phyloP scores from a whole-genome alignment of 2,329 filamentous ascomycete species.

The Aquanectria penicillioides region DNA sequence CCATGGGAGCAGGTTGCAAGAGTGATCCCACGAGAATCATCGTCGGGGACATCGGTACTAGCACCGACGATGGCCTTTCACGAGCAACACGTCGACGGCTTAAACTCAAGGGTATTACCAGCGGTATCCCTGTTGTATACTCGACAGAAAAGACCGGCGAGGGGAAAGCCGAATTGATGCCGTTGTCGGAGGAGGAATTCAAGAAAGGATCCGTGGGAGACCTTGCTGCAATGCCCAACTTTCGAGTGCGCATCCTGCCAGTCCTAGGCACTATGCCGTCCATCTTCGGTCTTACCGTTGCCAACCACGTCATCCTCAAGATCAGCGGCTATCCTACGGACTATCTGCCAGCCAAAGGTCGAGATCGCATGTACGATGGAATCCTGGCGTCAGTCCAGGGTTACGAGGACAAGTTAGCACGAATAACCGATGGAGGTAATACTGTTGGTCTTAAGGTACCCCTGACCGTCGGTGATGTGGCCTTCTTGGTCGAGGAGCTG shows the following conservation, averaged over 20 bases:
- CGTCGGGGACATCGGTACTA: slow-evolving; percentile 89
- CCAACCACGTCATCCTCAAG: slow-evolving; percentile 90
- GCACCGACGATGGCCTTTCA: slow-evolving; percentile 89
- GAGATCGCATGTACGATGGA: slow-evolving; percentile 92
- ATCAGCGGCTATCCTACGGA: slow-evolving; percentile 87
- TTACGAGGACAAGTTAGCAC: slow-evolving; percentile 79
- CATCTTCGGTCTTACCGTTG: slow-evolving; percentile 89
- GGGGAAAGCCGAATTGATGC: slow-evolving; percentile 90
- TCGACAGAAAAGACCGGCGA: slow-evolving; percentile 90
- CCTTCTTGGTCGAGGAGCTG: slow-evolving; percentile 90
- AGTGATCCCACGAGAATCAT: slow-evolving; percentile 84
- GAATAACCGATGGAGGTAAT: slow-evolving; percentile 46
- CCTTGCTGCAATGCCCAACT: slow-evolving; percentile 88
- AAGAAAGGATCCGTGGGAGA: slow-evolving; percentile 86
- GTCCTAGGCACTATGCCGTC: slow-evolving; percentile 98
- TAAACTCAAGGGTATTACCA: slow-evolving; percentile 79
- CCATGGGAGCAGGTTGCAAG: slow-evolving; percentile 97
- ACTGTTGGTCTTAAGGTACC: slow-evolving; percentile 80
- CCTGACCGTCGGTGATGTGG: slow-evolving; percentile 81
- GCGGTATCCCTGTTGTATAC: slow-evolving; percentile 91
- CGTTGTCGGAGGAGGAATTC: slow-evolving; percentile 88
- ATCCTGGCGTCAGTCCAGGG: slow-evolving; percentile 81
- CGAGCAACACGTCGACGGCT: slow-evolving; percentile 83
- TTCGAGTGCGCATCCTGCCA: slow-evolving; percentile 92
- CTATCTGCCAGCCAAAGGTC: slow-evolving; percentile 80